Base-by-base conservation (phyloP, 257 asterid species). In the Apocynum venetum region DNA sequence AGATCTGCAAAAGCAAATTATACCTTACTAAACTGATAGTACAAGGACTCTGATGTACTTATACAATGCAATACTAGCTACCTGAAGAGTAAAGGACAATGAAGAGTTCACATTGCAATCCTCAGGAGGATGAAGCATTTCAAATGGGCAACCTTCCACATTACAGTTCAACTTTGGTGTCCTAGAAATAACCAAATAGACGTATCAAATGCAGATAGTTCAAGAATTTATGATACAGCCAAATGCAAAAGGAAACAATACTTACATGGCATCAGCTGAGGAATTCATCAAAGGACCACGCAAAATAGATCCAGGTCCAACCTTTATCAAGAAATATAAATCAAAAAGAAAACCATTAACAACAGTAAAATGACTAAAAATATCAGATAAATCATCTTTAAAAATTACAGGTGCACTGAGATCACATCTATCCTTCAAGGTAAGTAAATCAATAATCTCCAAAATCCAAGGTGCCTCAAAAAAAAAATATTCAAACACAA, bases 51-150 rank as follows among this genome's bases (percentile, higher is more conserved):
- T 44, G 6, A 5, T 68, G 47, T 11, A 55, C 31, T 65, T 38
- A 66, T 47, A 74, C 43, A 41, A 44, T 14, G 41, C 47, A 67
- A 31, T 44, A 65, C 61, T 56, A 65, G 59, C 80, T 84, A 96
- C 99, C 99, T 96, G 99, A 55, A 96, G 93, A 79, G 99, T 96
- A 82, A 96, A 96, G 72, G 97, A 83, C 79, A 96, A 88, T 75
- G 99, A 96, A 80, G 99, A 96, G 84, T 96, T 96, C 88, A 96
- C 98, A 31, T 93, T 96, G 84, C 99, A 96, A 86, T 96, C 99
- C 83, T 96, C 99, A 71, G 99, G 99, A 55, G 99, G 99, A 63
- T 88, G 91, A 81, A 96, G 93, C 86, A 96, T 84, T 88, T 96
- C 99, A 64, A 65, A 36, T 19, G 99, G 97, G 82, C 99, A 96